Percentiles rank a stretch among this genome's conserved stretches.
phyloP scores from a whole-genome alignment of 2,329 filamentous ascomycete species.

The Gaeumannomyces tritici region DNA sequence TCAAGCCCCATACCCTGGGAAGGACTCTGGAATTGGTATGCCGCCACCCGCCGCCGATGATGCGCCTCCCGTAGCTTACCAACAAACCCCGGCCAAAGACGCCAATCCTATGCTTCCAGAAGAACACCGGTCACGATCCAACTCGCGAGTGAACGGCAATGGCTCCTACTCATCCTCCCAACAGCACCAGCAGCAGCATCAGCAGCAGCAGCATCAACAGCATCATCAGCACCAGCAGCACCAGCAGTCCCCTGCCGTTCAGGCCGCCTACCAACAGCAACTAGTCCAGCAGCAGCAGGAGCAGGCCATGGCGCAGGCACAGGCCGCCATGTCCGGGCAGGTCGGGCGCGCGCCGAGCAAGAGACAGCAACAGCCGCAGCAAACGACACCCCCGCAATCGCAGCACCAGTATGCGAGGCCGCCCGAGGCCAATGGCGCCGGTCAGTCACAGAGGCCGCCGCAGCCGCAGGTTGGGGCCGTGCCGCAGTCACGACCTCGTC shows the following conservation, averaged over 20 bases:
- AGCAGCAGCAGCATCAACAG: constrained; percentile 17
- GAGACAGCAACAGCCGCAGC: constrained; percentile 41
- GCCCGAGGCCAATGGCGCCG: constrained; percentile 26
- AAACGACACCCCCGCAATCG: constrained; percentile 40
- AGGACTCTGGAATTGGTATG: constrained; percentile 56
- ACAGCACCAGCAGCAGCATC: not conserved
- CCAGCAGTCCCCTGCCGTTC: constrained; percentile 22
- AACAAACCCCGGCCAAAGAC: constrained; percentile 36
- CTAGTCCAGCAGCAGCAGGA: constrained; percentile 76
- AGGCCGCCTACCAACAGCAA: constrained; percentile 49
- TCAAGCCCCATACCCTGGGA: constrained; percentile 45
- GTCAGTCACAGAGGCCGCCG: constrained; percentile 28
- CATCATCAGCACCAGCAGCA: not conserved
- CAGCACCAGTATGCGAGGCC: constrained; percentile 35
- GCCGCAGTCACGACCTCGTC: constrained; percentile 55
- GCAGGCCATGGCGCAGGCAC: constrained; percentile 69
- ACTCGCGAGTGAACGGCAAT: constrained; percentile 50
- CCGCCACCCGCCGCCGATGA: constrained; percentile 49
- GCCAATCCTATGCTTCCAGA: constrained; percentile 52
- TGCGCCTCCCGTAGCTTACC: constrained; percentile 27
- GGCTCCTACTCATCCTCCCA: constrained; percentile 37
- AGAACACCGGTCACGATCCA: constrained; percentile 59
- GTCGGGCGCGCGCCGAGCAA: constrained; percentile 68
- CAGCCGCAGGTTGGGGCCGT: constrained; percentile 23
- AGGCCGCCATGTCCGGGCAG: constrained; percentile 65